Evolutionary conservation across 2,329 filamentous ascomycete species (phyloP).

Genomic region (Botrytis fabae): DNA sequence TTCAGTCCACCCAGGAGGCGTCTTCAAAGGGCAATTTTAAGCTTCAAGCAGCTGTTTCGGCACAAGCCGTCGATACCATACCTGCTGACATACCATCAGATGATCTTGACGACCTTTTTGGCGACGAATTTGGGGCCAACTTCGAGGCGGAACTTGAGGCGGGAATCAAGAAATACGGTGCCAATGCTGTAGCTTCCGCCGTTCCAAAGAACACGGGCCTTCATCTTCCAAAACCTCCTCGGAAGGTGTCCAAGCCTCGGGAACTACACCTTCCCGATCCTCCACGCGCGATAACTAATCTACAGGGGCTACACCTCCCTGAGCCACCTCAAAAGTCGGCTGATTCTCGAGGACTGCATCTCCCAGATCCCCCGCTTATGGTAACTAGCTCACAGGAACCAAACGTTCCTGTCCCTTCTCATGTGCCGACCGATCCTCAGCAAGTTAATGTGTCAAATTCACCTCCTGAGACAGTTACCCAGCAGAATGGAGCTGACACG

Average conservation of each 20-base stretch:
- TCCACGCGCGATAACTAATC: background rate
- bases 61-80: too few species aligned
- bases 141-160: background rate
- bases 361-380: background rate
- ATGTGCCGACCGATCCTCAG: rapidly evolving
- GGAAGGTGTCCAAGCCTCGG: background rate
- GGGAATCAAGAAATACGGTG: rapidly evolving
- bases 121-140: rapidly evolving
- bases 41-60: too few species aligned
- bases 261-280: background rate
- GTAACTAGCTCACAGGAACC: background rate
- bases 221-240: background rate
- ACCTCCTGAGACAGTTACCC: rapidly evolving
- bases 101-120: background rate
- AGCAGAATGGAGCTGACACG: rapidly evolving
- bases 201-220: background rate
- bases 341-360: background rate
- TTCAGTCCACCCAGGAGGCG: rapidly evolving
- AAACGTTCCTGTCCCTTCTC: background rate
- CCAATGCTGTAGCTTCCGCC: background rate
- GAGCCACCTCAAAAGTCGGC: background rate
- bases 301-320: background rate
- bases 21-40: background rate
- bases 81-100: background rate
- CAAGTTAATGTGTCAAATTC: background rate